Conservation (phyloP, 1,139 yeast genomes). For the Sugiyamaella sp. region DNA sequence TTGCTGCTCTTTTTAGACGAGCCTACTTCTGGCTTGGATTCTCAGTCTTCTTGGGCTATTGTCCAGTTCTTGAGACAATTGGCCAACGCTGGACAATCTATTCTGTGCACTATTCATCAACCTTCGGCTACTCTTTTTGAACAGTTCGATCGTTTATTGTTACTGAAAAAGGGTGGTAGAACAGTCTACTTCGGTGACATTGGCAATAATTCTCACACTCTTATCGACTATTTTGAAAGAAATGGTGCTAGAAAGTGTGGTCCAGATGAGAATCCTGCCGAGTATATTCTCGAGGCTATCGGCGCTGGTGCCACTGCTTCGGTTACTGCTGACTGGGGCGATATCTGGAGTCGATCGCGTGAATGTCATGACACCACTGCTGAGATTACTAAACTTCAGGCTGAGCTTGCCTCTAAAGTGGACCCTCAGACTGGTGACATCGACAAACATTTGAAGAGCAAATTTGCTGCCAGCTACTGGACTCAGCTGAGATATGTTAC, state of each 20-base stretch:
- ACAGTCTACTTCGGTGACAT: constrained; percentile 71
- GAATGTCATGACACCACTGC: constrained; percentile 45
- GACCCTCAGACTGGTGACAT: constrained; percentile 30
- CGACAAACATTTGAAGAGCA: constrained; percentile 20
- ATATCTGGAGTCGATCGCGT: constrained; percentile 47
- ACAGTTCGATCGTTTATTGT: constrained; percentile 53
- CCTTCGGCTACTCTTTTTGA: constrained; percentile 60
- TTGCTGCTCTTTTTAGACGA: constrained; percentile 57
- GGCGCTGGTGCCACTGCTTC: constrained; percentile 71
- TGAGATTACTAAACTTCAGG: constrained; percentile 45
- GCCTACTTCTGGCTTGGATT: constrained; percentile 63
- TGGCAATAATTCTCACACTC: constrained; percentile 54
- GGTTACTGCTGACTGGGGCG: constrained; percentile 49
- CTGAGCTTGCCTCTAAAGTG: constrained; percentile 34
- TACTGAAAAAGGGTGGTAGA: constrained; percentile 58
- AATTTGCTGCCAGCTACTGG: constrained; percentile 41
- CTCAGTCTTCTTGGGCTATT: constrained; percentile 62
- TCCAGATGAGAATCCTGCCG: constrained; percentile 63
- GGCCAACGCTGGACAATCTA: constrained; percentile 60
- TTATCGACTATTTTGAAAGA: constrained; percentile 59
- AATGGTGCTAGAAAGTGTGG: constrained; percentile 54
- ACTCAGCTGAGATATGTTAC: constrained; percentile 46
- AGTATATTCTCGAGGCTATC: constrained; percentile 62
- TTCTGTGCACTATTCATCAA: constrained; percentile 60
- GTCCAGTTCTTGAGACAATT: constrained; percentile 54